A percentile compares a stretch with the other conserved stretches of the same genome.
phyloP scores from a whole-genome alignment of 2,329 filamentous ascomycete genomes.

The Alternaria gaisen region DNA sequence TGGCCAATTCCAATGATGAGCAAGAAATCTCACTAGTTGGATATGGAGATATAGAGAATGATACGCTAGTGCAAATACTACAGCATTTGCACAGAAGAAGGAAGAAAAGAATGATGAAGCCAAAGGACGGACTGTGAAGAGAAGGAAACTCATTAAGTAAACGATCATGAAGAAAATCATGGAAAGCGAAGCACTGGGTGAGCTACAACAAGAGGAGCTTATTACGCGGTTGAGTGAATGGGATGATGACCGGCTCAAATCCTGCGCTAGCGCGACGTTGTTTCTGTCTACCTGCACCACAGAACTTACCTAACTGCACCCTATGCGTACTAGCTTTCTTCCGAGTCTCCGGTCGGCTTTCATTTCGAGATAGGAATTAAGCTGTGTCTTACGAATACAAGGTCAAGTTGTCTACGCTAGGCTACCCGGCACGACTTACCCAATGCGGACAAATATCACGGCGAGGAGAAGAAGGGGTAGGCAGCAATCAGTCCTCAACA shows the following conservation, averaged over 20 bases:
- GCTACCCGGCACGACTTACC: constrained; percentile 29
- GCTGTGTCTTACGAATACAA: background rate
- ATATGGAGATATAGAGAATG: background rate
- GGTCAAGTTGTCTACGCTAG: constrained; percentile 24
- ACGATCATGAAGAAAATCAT: background rate
- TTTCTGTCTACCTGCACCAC: background rate
- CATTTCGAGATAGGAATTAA: background rate
- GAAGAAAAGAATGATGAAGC: background rate
- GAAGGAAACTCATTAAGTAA: background rate
- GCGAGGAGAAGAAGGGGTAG: constrained; percentile 13
- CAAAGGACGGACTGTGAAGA: background rate
- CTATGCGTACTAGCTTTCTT: background rate
- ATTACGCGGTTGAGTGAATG: background rate
- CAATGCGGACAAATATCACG: constrained; percentile 29
- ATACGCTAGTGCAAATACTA: background rate
- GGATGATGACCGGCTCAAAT: background rate
- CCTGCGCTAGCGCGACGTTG: background rate
- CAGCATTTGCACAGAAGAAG: background rate
- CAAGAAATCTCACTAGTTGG: background rate
- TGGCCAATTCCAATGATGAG: background rate
- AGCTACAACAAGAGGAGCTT: background rate
- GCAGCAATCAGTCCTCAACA: constrained; percentile 12
- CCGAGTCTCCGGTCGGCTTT: background rate
- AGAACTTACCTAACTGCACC: background rate
- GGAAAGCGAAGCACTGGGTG: background rate